Evolutionary conservation across 768 basidiomycete species (phyloP), one percentile per base, ranked within the genome.

Genomic region (Suillus discolor): DNA sequence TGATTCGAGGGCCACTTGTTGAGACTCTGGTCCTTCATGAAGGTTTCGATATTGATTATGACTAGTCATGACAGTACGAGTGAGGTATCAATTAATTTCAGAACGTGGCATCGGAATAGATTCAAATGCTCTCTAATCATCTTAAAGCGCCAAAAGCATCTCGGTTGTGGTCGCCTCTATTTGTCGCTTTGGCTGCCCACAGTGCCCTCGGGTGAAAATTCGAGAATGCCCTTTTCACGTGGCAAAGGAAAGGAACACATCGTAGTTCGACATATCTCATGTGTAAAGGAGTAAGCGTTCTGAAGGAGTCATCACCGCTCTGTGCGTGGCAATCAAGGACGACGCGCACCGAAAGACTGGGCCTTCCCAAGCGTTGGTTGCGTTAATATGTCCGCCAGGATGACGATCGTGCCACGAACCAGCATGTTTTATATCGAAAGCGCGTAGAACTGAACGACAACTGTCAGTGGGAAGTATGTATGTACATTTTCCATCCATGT

Each of bases 1-100:
- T 90, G 74, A 83, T 42, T 20, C 18, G 16, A 12, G 25, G 23
- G 16, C 57, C 16, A n/a, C 13, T 57, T 23, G 8, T 57, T 16
- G n/a, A 9, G n/a, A n/a, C 15, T 59, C 23, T 23, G 20, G 57
- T 59, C 15, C 15, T 57, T 39, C 23, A 41, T 28, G 18, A 41
- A 25, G 8, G 38, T 57, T 57, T 7, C 31, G n/a, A n/a, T 38
- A 16, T 39, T 39, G 16, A 25, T 57, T 39, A 15, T 2, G 36
- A 57, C 23, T 25, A 59, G 23, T 15, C 5, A 25, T 41, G 38
- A 41, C 38, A 20, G 11, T 34, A 59, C 38, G 15, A 25, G n/a
- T 41, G 15, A 25, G 15, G 8, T 57, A 57, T 16, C 9, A 25
- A 39, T 38, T 8, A 13, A 57, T 57, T 36, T 23, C n/a, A 57